Percentiles rank a stretch among this genome's conserved stretches.
Evolutionary conservation across 257 asterid genomes (phyloP).

Genomic region (Ocimum tenuiflorum): DNA sequence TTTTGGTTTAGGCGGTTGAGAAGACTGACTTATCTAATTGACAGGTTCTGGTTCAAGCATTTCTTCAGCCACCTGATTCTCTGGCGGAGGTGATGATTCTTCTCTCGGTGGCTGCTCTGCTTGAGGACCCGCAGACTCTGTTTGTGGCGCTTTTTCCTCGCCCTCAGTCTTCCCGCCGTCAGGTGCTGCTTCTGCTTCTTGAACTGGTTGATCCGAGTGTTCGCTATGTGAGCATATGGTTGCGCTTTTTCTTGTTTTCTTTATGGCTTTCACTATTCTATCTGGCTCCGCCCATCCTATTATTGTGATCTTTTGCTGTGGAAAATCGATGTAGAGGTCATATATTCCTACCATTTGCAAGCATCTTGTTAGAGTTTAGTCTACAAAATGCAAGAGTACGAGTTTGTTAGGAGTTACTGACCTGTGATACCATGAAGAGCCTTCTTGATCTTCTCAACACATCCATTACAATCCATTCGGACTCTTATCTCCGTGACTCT

Average conservation of each 20-base stretch:
- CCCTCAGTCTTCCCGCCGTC: conserved; percentile 27
- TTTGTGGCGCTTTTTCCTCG: conserved; percentile 31
- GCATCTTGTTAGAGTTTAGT: background rate
- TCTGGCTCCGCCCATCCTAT: conserved; percentile 81
- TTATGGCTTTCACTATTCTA: conserved; percentile 66
- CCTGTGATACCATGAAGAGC: conserved; percentile 66
- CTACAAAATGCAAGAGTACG: background rate
- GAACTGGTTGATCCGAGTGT: conserved; percentile 45
- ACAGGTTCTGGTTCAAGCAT: conserved; percentile 16
- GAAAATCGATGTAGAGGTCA: conserved; percentile 62
- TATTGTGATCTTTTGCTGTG: conserved; percentile 65
- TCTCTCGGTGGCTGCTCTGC: conserved; percentile 19
- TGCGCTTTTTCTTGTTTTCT: conserved; percentile 66
- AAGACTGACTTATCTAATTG: conserved; percentile 22
- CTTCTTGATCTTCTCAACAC: conserved; percentile 79
- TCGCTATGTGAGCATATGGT: conserved; percentile 58
- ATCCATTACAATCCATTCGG: conserved; percentile 81
- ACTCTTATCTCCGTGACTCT: conserved; percentile 63
- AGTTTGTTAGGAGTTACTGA: conserved; percentile 17
- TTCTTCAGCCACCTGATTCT: conserved; percentile 34
- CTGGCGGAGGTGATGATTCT: conserved; percentile 24
- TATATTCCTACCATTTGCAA: conserved; percentile 40
- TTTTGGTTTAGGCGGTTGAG: conserved; percentile 32
- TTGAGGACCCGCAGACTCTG: conserved; percentile 31
- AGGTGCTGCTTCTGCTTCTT: conserved; percentile 30